Evolutionary conservation across 2,329 filamentous ascomycete genomes (phyloP).

Genomic region (Hypoxylon sp.): DNA sequence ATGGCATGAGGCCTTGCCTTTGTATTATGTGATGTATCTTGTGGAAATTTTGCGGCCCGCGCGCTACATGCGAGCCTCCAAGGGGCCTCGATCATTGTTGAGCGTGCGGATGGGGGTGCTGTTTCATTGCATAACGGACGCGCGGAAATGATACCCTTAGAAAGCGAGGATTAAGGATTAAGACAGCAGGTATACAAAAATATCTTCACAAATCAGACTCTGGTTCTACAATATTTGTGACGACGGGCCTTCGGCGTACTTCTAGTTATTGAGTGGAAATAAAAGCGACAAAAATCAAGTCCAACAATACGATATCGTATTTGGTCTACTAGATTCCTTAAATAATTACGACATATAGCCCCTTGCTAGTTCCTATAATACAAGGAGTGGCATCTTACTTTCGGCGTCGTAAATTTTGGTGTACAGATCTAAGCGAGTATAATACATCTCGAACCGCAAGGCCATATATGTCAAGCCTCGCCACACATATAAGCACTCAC

Average conservation of each 20-base stretch:
- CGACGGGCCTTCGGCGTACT: neutral
- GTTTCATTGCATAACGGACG: neutral
- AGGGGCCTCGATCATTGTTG: neutral
- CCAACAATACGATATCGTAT: neutral
- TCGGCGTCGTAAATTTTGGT: slow-evolving; percentile 19
- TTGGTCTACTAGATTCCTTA: neutral
- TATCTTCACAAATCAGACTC: neutral
- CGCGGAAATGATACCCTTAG: slow-evolving; percentile 26
- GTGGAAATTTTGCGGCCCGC: neutral
- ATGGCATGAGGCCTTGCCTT: neutral
- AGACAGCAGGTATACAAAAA: neutral
- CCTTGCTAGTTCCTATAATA: neutral
- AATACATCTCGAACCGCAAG: slow-evolving; percentile 29
- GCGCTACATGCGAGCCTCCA: neutral
- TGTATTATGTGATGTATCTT: neutral
- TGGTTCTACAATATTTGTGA: neutral
- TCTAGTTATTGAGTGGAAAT: neutral
- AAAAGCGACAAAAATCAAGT: neutral
- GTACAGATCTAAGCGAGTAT: slow-evolving; percentile 27
- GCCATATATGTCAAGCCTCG: slow-evolving; percentile 2
- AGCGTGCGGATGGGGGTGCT: neutral
- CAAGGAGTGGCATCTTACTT: neutral
- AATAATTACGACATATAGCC: neutral
- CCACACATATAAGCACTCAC: neutral
- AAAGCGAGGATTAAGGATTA: neutral